Evolutionary conservation across 805 yeast species (phyloP).

Genomic region (Candida anglica): DNA sequence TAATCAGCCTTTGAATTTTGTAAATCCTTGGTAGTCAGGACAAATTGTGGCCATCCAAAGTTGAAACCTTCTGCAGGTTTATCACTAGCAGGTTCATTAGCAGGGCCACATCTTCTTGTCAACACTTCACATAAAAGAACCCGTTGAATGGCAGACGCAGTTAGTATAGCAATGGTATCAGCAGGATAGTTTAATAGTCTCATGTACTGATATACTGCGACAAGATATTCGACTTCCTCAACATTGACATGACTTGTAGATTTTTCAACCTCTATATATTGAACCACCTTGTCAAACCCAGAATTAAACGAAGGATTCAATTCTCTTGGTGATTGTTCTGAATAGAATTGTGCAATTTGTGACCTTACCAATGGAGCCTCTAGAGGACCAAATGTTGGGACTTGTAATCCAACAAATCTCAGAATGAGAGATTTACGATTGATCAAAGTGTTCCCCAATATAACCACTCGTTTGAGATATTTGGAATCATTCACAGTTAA

Average conservation of each 20-base stretch:
- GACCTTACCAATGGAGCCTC: too few relatives aligned
- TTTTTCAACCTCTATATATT: conserved; percentile 6
- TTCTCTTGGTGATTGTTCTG: too few relatives aligned
- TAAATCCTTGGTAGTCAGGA: not conserved
- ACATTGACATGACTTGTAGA: conserved; percentile 5
- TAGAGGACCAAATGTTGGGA: too few relatives aligned
- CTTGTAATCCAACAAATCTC: too few relatives aligned
- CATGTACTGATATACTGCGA: conserved; percentile 44
- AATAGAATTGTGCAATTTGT: too few relatives aligned
- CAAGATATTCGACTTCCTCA: conserved; percentile 22
- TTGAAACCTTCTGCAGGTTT: too few relatives aligned
- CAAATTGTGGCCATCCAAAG: conserved; percentile 7
- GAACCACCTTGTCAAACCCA: conserved; percentile 5
- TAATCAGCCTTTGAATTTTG: conserved; percentile 13
- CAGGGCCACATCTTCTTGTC: conserved; percentile 2
- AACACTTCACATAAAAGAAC: conserved; percentile 31
- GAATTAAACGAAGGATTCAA: not conserved
- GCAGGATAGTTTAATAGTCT: conserved; percentile 39
- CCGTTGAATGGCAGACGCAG: conserved; percentile 38
- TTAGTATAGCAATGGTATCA: conserved; percentile 35
- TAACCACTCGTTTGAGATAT: not conserved
- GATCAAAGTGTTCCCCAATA: conserved; percentile 1
- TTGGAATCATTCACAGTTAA: too few relatives aligned
- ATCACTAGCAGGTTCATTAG: too few relatives aligned
- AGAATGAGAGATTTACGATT: not conserved